phyloP scores from a whole-genome alignment of 2,329 filamentous ascomycete species.

The Beauveria varroae region DNA sequence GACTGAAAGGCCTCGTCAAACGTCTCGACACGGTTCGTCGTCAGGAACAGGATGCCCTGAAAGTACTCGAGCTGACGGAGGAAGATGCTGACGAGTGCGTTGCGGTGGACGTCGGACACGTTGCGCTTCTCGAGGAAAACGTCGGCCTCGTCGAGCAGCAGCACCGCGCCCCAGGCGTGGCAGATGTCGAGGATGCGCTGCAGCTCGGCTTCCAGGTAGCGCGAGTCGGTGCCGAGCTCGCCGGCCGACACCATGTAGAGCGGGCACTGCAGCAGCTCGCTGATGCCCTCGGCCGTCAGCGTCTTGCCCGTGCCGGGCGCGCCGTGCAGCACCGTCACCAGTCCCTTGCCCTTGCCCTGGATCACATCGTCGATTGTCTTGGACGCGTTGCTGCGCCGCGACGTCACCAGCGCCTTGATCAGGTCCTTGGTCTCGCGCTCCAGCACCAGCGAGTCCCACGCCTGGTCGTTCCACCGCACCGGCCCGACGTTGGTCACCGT shows the following conservation, averaged over 20 bases:
- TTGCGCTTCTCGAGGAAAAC: constrained; percentile 79
- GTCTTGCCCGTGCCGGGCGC: constrained; percentile 86
- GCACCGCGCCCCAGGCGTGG: constrained; percentile 76
- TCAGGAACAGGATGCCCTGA: constrained; percentile 83
- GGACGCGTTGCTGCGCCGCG: constrained; percentile 73
- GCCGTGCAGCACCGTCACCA: constrained; percentile 75
- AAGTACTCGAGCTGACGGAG: constrained; percentile 83
- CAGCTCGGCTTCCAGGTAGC: constrained; percentile 65
- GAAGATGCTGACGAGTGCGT: constrained; percentile 82
- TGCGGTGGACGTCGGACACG: constrained; percentile 76
- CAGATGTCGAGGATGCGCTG: constrained; percentile 82
- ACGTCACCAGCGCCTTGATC: constrained; percentile 70
- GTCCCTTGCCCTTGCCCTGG: constrained; percentile 77
- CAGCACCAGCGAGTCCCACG: constrained; percentile 76
- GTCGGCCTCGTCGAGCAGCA: constrained; percentile 80
- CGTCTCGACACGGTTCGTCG: constrained; percentile 79
- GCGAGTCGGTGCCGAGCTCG: constrained; percentile 72
- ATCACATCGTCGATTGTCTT: constrained; percentile 79
- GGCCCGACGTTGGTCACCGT: constrained; percentile 71
- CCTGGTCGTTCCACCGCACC: constrained; percentile 76
- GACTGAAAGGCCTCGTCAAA: constrained; percentile 90
- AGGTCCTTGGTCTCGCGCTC: constrained; percentile 53
- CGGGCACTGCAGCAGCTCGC: constrained; percentile 72
- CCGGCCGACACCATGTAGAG: constrained; percentile 78
- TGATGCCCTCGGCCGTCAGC: constrained; percentile 78